Conservation (phyloP, 768 basidiomycete genomes). For the Calocybe gangraenosa region DNA sequence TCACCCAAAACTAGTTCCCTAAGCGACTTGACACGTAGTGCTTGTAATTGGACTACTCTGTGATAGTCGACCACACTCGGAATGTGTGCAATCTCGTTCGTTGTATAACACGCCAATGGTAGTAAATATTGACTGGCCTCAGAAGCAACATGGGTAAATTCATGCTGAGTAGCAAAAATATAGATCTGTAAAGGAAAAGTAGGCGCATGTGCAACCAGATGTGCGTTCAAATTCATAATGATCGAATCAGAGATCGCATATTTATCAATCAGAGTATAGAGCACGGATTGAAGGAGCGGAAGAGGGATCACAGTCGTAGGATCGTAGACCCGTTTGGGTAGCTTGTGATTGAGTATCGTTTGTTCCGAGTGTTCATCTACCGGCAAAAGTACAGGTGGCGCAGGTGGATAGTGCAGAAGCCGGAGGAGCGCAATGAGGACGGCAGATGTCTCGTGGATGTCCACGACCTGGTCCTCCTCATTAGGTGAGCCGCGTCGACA, state of each 20-base stretch:
- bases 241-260: slow-evolving; percentile 51
- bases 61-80: slow-evolving; percentile 64
- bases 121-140: slow-evolving; percentile 57
- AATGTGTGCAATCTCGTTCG: slow-evolving; percentile 44
- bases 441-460: slow-evolving; percentile 50
- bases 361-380: slow-evolving; percentile 22
- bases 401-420: slow-evolving; percentile 52
- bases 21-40: slow-evolving; percentile 48
- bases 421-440: slow-evolving; percentile 47
- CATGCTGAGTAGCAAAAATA: slow-evolving; percentile 43
- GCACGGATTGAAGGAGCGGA: slow-evolving; percentile 50
- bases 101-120: slow-evolving; percentile 52
- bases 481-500: slow-evolving; percentile 2
- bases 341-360: slow-evolving; percentile 24
- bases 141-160: slow-evolving; percentile 44
- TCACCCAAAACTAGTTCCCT: slow-evolving; percentile 50
- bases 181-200: slow-evolving; percentile 57
- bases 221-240: slow-evolving; percentile 38
- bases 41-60: slow-evolving; percentile 55
- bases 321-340: slow-evolving; percentile 32
- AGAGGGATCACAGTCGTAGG: slow-evolving; percentile 53
- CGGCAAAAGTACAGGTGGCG: slow-evolving; percentile 34
- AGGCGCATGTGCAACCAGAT: slow-evolving; percentile 52
- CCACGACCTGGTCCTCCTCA: slow-evolving; percentile 33
- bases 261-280: slow-evolving; percentile 63